These are phyloP conservation scores for Pinus taeda DNA, from an alignment of 75 land plant species.

Conservation along the genomic window DNA sequence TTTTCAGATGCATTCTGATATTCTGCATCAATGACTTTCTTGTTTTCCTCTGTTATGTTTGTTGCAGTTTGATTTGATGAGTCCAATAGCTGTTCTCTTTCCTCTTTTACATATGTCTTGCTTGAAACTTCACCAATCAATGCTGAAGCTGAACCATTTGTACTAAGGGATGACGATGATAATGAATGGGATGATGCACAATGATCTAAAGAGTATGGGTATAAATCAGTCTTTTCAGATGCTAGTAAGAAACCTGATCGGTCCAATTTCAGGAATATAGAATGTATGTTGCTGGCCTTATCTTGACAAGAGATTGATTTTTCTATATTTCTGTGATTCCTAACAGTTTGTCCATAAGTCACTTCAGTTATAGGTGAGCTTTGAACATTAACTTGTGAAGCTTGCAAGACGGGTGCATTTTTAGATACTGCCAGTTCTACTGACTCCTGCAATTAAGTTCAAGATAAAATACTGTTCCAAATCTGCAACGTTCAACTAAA, in stretches of 20 bases:
- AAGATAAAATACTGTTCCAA: background rate
- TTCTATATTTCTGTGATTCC: background rate
- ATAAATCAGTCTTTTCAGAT: background rate
- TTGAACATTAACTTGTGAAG: background rate
- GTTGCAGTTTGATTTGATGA: background rate
- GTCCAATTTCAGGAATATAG: background rate
- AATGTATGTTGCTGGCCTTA: too few species aligned
- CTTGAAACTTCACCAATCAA: conserved; percentile 3
- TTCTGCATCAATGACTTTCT: background rate
- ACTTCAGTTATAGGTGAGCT: background rate
- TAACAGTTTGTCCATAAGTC: background rate
- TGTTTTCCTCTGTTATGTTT: conserved; percentile 2
- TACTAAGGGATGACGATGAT: background rate
- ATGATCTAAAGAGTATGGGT: background rate
- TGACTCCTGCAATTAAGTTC: background rate
- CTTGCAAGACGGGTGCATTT: background rate
- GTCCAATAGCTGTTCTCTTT: background rate
- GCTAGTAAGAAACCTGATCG: background rate
- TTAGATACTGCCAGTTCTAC: background rate
- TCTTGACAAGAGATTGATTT: too few species aligned
- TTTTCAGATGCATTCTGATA: background rate
- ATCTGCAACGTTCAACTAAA: background rate
- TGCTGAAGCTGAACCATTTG: background rate
- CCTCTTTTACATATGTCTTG: background rate
- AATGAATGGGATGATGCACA: background rate